Base-by-base conservation (phyloP, 768 basidiomycete species). In the Psilocybe sp. region DNA sequence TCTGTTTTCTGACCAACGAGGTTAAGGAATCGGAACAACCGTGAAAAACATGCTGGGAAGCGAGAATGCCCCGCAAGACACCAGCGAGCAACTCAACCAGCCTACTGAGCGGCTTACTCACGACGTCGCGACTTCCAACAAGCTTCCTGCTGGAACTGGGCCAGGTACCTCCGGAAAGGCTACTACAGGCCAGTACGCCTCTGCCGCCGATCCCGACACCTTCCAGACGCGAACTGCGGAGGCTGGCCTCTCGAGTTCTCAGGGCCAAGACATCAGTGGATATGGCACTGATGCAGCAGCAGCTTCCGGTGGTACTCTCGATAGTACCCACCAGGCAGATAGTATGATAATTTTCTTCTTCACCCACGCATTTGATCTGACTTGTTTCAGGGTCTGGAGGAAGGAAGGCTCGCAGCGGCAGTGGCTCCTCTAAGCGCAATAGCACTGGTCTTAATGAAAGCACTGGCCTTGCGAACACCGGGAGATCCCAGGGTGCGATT, bases 271-370 rank as follows among this genome's bases (percentile, higher is more conserved):
- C 16, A 50, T 52, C 23, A 34, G 34, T 23, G 54, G 54, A 2
- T 56, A 49, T 23, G 54, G 54, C 5, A 52, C 50, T 4, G 54
- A 56, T 23, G 54, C 54, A 5, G 50, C 54, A n/a, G 54, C 54
- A 19, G 54, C 54, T 2, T 44, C 36, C 12, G 54, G 54, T 1
- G 47, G 54, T 16, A 44, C 47, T 16, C 18, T 56, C 34, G 37
- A 43, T 5, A 23, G 28, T 20, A 49, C 54, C 3, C 54, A 56
- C 35, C 47, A 49, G 32, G 19, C 40, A 0, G 19, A 12, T 33
- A 32, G 47, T 53, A 39, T 11, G 46, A 15, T 13, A 9, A 16
- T 37, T 23, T n/a, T 18, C 16, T n/a, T 19, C 9, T 37, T 15
- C 11, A n/a, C 1, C 37, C 1, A n/a, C 32, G 10, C 32, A 43